Evolutionary conservation across 345 rosid genomes (phyloP).

Genomic region (Acer campestre): DNA sequence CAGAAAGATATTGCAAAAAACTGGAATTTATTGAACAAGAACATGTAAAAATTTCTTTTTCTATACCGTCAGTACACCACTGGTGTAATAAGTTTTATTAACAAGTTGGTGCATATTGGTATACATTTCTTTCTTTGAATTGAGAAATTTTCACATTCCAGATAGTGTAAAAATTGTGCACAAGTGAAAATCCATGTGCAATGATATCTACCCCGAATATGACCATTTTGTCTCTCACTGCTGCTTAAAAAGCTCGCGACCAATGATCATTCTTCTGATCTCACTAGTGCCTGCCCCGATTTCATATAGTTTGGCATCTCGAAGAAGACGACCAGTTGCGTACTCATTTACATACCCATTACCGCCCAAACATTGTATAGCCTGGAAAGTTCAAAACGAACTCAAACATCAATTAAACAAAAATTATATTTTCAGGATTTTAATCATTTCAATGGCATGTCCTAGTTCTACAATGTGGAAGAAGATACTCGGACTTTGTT

Average conservation of each 20-base stretch:
- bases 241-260: conserved; percentile 83
- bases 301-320: conserved; percentile 93
- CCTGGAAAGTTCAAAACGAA: conserved; percentile 48
- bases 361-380: conserved; percentile 95
- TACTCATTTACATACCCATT: conserved; percentile 94
- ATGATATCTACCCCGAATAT: too few species aligned
- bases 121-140: background rate
- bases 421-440: background rate
- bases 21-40: too few species aligned
- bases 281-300: conserved; percentile 98
- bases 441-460: background rate
- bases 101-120: background rate
- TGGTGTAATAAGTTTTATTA: background rate
- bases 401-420: conserved; percentile 5
- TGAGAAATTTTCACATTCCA: background rate
- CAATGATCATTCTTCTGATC: conserved; percentile 89
- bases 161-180: background rate
- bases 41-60: background rate
- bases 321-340: conserved; percentile 82
- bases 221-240: conserved; percentile 28
- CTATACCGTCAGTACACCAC: background rate
- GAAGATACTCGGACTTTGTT: background rate
- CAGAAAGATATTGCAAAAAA: too few species aligned
- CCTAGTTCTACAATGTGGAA: background rate
- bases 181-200: background rate